Conservation (phyloP, 148 eudicot genomes). For the Chenopodium album region DNA sequence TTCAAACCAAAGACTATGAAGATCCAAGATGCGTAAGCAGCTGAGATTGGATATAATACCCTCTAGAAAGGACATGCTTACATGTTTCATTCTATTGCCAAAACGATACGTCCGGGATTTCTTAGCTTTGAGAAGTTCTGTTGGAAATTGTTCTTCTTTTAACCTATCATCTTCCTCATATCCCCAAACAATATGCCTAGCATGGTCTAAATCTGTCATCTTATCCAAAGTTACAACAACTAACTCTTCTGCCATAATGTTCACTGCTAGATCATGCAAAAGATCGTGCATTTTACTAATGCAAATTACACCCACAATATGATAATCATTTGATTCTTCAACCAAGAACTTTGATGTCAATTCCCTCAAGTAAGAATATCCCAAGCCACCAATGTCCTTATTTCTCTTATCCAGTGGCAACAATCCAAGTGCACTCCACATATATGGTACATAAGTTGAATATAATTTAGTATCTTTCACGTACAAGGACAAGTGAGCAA, state of each 20-base stretch:
- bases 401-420: neutral
- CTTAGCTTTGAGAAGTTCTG: neutral
- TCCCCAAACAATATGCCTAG: constrained; percentile 31
- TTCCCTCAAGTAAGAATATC: constrained; percentile 7
- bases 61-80: constrained; percentile 31
- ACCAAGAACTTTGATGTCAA: constrained; percentile 31
- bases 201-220: constrained; percentile 18
- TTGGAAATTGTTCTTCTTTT: constrained; percentile 4
- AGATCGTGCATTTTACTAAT: constrained; percentile 35
- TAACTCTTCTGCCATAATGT: constrained; percentile 37
- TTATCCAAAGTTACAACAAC: constrained; percentile 22
- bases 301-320: fast-evolving
- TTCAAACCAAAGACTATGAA: constrained; percentile 31
- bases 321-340: constrained; percentile 31
- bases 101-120: constrained; percentile 33
- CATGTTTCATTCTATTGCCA: neutral
- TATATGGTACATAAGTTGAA: neutral
- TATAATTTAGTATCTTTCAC: neutral
- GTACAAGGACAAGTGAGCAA: constrained; percentile 15
- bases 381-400: neutral
- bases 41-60: constrained; percentile 24
- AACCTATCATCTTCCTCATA: neutral
- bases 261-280: constrained; percentile 42
- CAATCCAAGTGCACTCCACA: constrained; percentile 18
- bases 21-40: constrained; percentile 32